Evolutionary conservation across 2,329 filamentous ascomycete genomes (phyloP).

Genomic region (Aspergillus hortae): DNA sequence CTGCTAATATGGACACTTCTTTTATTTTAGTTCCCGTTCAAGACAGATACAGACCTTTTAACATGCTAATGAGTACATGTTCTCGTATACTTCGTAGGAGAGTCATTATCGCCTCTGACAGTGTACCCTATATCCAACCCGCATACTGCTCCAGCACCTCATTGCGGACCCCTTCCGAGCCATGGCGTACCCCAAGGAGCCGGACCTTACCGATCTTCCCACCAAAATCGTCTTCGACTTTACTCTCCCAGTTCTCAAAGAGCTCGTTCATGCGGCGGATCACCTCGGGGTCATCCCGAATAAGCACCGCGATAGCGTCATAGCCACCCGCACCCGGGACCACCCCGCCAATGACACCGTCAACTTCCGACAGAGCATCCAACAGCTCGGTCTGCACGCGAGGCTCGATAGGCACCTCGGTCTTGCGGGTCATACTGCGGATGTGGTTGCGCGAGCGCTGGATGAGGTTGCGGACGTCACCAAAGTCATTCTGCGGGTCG

Average conservation of each 20-base stretch:
- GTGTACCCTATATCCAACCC: constrained; percentile 25
- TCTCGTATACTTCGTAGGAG: not conserved
- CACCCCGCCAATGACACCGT: constrained; percentile 84
- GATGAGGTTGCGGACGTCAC: constrained; percentile 52
- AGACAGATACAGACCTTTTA: too few relatives aligned
- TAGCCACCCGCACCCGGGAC: constrained; percentile 93
- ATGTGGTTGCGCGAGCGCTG: constrained; percentile 58
- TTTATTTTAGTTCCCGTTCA: too few relatives aligned
- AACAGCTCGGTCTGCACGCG: constrained; percentile 77
- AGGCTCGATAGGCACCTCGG: constrained; percentile 85
- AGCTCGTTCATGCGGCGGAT: constrained; percentile 58
- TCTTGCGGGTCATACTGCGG: constrained; percentile 69
- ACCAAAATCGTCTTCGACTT: constrained; percentile 41
- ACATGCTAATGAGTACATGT: too few relatives aligned
- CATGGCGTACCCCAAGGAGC: constrained; percentile 44
- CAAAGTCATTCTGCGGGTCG: constrained; percentile 45
- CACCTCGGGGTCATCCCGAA: constrained; percentile 68
- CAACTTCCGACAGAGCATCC: constrained; percentile 66
- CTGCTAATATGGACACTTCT: too few relatives aligned
- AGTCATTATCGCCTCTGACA: not conserved
- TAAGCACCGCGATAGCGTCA: constrained; percentile 79
- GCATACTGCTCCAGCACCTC: constrained; percentile 38
- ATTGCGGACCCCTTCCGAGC: constrained; percentile 43
- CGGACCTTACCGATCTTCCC: constrained; percentile 45
- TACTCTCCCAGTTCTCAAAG: constrained; percentile 62